Base-by-base conservation (phyloP, 2,329 filamentous ascomycete genomes). In the Aspergillus sp. region DNA sequence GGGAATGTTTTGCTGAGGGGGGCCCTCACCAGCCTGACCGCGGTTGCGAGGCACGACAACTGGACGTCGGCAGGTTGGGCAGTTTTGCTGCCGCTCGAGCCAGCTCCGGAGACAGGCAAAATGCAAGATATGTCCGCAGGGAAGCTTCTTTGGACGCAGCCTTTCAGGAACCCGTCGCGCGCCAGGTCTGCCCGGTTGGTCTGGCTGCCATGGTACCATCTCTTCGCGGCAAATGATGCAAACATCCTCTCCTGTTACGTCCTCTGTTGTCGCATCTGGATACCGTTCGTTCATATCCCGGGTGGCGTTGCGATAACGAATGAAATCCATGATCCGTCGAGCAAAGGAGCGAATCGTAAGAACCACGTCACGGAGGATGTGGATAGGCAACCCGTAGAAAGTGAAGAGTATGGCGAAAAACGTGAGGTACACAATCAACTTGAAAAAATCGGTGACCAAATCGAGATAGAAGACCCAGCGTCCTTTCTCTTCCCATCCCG, bases 151-250 rank as follows among this genome's bases (percentile, higher is more conserved):
- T 5, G 93, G 89, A 17, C 93, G 81, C 48, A 87, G 80, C 47
- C 91, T 81, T 62, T 97, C 90, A 49, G 94, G 84, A 48, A 86
- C 77, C 43, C 67, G 64, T 51, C 58, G 57, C 41, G 43, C 59
- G 57, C n/a, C 56, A 60, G 57, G 59, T 47, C 62, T 63, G 20
- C 54, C 70, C 39, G 71, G 69, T 41, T 63, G 67, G 35, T 64
- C 67, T 35, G 75, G 76, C 30, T 74, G 75, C 87, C 89, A 95
- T 1, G 85, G 83, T 30, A 82, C 81, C 93, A 98, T 98, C 55
- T 94, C 88, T 66, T 98, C 93, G 51, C 93, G 83, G 68, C 93
- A 98, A 47, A 98, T 95, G 58, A 98, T 98, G 68, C 93, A 98
- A 2, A 93, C 94, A 60, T 94, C 89, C 64, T 96, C 91, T 43